A percentile compares a stretch with the other conserved stretches of the same genome.
phyloP scores from a whole-genome alignment of 2,329 filamentous ascomycete species.

The Sclerotinia spermophila region DNA sequence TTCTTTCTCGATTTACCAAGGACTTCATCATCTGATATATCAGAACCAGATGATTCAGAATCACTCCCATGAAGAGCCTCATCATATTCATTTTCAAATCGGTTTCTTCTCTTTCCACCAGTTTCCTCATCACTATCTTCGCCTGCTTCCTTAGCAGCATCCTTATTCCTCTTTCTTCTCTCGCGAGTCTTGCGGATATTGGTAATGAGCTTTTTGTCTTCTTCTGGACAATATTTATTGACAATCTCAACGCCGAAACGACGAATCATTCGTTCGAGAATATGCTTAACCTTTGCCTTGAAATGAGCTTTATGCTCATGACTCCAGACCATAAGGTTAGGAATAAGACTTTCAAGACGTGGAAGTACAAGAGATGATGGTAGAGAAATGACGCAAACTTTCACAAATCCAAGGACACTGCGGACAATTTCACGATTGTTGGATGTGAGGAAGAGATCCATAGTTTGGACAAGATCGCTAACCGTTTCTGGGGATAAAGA shows the following conservation, averaged over 20 bases:
- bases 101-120: constrained; percentile 49
- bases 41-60: constrained; percentile 55
- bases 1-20: constrained; percentile 44
- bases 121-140: constrained; percentile 56
- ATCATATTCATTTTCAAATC: constrained; percentile 91
- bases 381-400: constrained; percentile 86
- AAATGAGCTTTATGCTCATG: constrained; percentile 98
- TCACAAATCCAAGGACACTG: constrained; percentile 92
- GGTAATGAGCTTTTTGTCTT: constrained; percentile 81
- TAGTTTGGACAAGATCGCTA: constrained; percentile 83
- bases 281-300: constrained; percentile 96
- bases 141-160: constrained; percentile 55
- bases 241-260: constrained; percentile 82
- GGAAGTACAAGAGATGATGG: constrained; percentile 76
- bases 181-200: constrained; percentile 97
- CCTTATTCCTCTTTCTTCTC: constrained; percentile 85
- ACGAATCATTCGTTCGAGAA: constrained; percentile 88
- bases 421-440: constrained; percentile 97
- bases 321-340: constrained; percentile 92
- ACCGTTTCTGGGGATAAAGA: constrained; percentile 66
- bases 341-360: constrained; percentile 72
- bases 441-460: constrained; percentile 93
- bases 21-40: constrained; percentile 59
- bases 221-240: constrained; percentile 76
- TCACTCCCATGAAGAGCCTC: constrained; percentile 74